Base-by-base conservation (phyloP, 345 rosid genomes). In the Mallotus nudiflorus region DNA sequence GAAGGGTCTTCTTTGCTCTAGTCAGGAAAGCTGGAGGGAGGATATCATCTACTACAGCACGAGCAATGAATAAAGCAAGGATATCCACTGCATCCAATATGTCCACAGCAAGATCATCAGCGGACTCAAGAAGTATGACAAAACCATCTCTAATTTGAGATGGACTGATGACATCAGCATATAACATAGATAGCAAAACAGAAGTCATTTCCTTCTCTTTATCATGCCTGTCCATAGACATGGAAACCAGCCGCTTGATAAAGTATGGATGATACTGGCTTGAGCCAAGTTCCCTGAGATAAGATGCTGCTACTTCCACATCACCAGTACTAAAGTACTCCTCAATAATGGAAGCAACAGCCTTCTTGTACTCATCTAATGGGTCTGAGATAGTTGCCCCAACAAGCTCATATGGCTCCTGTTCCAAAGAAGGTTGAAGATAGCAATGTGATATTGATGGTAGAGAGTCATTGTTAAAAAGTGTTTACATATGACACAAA, bases 161-260 rank as follows among this genome's bases (percentile, higher is more conserved):
- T 28, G 99, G 98, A 73, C 80, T 88, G 56, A 96, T 84, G 67
- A 92, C 96, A 82, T 96, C 95, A 66, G 94, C 97, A 85, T 96
- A 96, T 5, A 96, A 79, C 7, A 93, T 87, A 52, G 99, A 96
- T 45, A 96, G 85, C 73, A 96, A 77, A 70, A 96, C 99, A 0
- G 98, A 96, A 65, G 99, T 93, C 99, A 92, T 96, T 79, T 96
- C 99, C 78, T 96, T 96, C 92, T 96, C 97, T 82, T 92, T 96
- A 72, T 96, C 96, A 81, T 88, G 98, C 77, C 93, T 87, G 76
- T 96, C 99, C 99, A 96, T 89, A 76, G 99, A 88, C 87, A 96
- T 90, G 71, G 99, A 96, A 67, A 96, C 90, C 44, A 96, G 94
- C 55, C 98, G 79, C 83, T 96, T 96, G 29, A 91, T 84, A 71